Percentiles rank a stretch among this genome's conserved stretches.
These are phyloP conservation scores for Parasitella parasitica DNA, from an alignment of 371 early-diverging fungal genomes.

Conservation along the genomic window DNA sequence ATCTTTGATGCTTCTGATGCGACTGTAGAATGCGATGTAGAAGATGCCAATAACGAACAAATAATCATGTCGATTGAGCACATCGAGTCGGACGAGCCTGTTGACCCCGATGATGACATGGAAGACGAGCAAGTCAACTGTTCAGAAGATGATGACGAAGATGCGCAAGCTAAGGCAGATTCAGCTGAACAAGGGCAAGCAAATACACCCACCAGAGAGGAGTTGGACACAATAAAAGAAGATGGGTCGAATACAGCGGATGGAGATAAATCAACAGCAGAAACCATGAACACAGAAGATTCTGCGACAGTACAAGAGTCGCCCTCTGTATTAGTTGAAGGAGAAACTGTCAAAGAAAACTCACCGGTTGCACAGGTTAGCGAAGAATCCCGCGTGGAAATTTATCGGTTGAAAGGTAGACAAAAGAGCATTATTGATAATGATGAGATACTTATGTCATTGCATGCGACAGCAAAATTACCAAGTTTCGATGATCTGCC, in stretches of 20 bases:
- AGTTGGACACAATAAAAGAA: no score
- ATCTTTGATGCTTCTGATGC: conserved; percentile 95
- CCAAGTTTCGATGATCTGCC: conserved; percentile 45
- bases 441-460: neutral
- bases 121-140: no score
- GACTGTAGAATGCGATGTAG: conserved; percentile 34
- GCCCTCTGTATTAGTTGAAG: neutral
- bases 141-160: no score
- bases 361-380: neutral
- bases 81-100: conserved; percentile 2
- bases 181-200: neutral
- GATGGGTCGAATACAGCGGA: no score
- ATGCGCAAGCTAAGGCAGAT: neutral
- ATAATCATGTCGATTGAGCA: neutral
- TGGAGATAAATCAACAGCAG: no score
- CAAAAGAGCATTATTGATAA: neutral
- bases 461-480: conserved; percentile 46
- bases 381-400: conserved; percentile 19
- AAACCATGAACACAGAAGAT: neutral
- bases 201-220: no score
- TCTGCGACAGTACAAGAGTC: neutral
- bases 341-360: neutral
- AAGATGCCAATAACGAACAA: conserved; percentile 33
- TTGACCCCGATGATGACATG: neutral
- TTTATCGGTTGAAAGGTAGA: conserved; percentile 27